A percentile compares a stretch with the other conserved stretches of the same genome.
Evolutionary conservation across 108 stramenopile species (phyloP).

Genomic region (Pseudonitzschia pungens): DNA sequence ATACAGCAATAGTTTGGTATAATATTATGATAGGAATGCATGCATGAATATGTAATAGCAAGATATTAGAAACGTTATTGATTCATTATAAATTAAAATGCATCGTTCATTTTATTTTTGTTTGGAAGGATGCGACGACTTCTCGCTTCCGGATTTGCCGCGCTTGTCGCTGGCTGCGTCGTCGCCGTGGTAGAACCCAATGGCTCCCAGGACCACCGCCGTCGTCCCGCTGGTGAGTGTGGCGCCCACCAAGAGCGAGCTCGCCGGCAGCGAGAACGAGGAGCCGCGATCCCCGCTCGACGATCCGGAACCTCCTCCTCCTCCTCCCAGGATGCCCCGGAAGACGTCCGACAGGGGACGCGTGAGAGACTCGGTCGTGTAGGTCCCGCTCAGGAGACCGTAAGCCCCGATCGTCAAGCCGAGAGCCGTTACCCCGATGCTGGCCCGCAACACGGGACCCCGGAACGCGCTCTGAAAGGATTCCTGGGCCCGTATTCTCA

Average conservation of each 20-base stretch:
- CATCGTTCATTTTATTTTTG: no score
- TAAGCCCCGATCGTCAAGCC: conserved; percentile 5
- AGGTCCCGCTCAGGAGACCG: not conserved
- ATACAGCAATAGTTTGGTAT: no score
- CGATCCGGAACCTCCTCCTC: no score
- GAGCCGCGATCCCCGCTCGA: not conserved
- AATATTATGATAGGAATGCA: no score
- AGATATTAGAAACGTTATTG: no score
- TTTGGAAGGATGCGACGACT: no score
- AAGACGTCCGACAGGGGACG: not conserved
- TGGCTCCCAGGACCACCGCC: conserved; percentile 6
- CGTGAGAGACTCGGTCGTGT: not conserved
- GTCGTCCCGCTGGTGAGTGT: conserved; percentile 8
- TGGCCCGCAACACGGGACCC: conserved; percentile 2
- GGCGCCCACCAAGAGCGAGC: conserved; percentile 4
- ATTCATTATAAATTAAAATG: no score
- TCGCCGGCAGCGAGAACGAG: not conserved
- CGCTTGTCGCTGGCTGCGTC: not conserved
- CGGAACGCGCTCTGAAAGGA: not conserved
- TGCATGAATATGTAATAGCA: no score
- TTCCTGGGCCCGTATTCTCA: not conserved
- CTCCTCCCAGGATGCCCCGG: not conserved
- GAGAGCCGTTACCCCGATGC: conserved; percentile 9
- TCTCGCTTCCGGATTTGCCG: not conserved
- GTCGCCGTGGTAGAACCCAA: not conserved